Percentiles rank a stretch among this genome's conserved stretches.
phyloP scores from a whole-genome alignment of 768 basidiomycete genomes.

The Roridomyces roridus region DNA sequence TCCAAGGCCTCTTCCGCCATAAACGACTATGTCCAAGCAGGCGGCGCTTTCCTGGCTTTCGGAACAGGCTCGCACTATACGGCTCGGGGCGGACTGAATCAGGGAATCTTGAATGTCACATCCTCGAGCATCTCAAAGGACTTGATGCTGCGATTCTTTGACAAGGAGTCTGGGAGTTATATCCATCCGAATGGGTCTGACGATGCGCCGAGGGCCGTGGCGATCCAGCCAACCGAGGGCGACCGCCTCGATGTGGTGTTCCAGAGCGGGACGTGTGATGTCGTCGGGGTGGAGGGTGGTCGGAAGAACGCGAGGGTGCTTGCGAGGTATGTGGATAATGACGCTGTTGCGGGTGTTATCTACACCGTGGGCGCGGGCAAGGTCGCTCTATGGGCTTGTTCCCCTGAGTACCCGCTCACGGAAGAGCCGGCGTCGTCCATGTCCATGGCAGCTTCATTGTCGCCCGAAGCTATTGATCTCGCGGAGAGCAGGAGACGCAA shows the following conservation, averaged over 20 bases:
- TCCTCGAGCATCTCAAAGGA: constrained; percentile 32
- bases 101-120: constrained; percentile 46
- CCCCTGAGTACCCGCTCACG: constrained; percentile 60
- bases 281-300: constrained; percentile 37
- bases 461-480: constrained; percentile 15
- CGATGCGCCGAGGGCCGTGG: constrained; percentile 16
- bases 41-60: constrained; percentile 76
- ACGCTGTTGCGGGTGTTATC: constrained; percentile 38
- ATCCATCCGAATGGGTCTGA: constrained; percentile 21
- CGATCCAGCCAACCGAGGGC: constrained; percentile 29
- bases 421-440: constrained; percentile 40
- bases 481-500: constrained; percentile 31
- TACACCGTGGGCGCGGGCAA: constrained; percentile 51
- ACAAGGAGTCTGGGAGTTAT: constrained; percentile 38
- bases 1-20: constrained; percentile 52
- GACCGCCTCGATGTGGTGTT: constrained; percentile 35
- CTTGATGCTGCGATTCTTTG: constrained; percentile 42
- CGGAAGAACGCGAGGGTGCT: constrained; percentile 34
- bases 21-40: constrained; percentile 63
- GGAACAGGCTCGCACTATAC: constrained; percentile 59
- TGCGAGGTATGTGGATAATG: constrained; percentile 34
- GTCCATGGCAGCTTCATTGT: constrained; percentile 21
- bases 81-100: constrained; percentile 39
- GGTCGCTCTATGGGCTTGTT: constrained; percentile 61
- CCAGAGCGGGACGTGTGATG: constrained; percentile 29